Conservation (phyloP, 2,329 filamentous ascomycete genomes). For the Ceratocystis papillata region DNA sequence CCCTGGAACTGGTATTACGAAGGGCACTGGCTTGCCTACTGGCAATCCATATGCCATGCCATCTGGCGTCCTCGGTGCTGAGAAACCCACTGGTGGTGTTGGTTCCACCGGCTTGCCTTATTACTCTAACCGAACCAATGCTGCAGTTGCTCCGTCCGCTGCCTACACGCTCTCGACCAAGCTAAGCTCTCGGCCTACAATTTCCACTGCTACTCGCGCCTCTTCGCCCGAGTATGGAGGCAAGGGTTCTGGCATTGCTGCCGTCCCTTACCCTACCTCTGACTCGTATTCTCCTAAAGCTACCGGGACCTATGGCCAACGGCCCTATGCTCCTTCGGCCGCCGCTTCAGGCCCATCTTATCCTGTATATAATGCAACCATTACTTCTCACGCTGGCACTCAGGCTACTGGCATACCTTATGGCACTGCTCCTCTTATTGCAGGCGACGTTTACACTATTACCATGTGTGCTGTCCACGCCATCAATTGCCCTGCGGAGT, state of each 20-base stretch:
- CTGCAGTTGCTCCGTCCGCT: not conserved
- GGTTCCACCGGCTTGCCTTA: not conserved
- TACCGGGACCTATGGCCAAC: conserved; percentile 2
- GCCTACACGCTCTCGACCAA: not conserved
- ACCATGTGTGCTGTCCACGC: conserved; percentile 33
- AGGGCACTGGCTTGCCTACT: not conserved
- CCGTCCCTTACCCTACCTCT: not conserved
- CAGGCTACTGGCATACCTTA: conserved; percentile 22
- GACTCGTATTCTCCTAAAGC: conserved; percentile 1
- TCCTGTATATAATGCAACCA: not conserved
- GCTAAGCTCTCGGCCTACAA: not conserved
- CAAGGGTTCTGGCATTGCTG: not conserved
- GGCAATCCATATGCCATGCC: not conserved
- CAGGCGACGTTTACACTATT: conserved; percentile 29
- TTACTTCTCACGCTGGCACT: conserved; percentile 11
- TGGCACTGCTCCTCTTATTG: conserved; percentile 8
- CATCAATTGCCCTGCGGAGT: conserved; percentile 34
- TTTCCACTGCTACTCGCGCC: not conserved
- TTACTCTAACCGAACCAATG: not conserved
- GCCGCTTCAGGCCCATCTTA: not conserved
- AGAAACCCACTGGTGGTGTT: not conserved
- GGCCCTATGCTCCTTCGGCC: not conserved
- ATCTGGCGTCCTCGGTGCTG: not conserved
- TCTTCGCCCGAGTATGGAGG: not conserved
- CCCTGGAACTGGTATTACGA: not conserved